These are phyloP conservation scores for Fraxinus angustifolia DNA, from an alignment of 305 asterid genomes.

Conservation along the genomic window DNA sequence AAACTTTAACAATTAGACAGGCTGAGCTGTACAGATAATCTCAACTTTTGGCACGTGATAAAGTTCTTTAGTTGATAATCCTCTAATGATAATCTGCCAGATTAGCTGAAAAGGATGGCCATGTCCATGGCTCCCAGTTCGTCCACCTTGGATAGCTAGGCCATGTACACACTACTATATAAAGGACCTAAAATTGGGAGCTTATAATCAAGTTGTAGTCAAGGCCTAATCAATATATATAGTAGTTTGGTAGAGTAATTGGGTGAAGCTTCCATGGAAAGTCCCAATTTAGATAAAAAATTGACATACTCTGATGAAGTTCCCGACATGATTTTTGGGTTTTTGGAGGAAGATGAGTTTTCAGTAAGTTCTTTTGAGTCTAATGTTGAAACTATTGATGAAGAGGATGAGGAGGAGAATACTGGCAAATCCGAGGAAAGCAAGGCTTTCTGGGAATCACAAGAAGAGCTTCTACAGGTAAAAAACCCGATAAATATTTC, in stretches of 20 bases:
- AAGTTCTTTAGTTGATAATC: not conserved
- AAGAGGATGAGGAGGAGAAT: constrained; percentile 15
- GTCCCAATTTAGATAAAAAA: not conserved
- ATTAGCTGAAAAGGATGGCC: not conserved
- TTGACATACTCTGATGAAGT: not conserved
- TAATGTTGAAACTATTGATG: not conserved
- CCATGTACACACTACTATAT: not conserved
- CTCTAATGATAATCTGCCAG: not conserved
- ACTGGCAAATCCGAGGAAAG: constrained; percentile 16
- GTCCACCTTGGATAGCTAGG: constrained; percentile 16
- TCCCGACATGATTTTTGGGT: constrained; percentile 30
- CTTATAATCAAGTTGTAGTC: not conserved
- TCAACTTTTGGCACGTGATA: not conserved
- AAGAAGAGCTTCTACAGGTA: constrained; percentile 32
- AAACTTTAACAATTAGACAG: not conserved
- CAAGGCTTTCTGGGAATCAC: constrained; percentile 33
- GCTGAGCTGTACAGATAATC: not conserved
- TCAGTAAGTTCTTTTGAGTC: constrained; percentile 11
- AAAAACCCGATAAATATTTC: not conserved
- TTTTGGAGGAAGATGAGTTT: constrained; percentile 32
- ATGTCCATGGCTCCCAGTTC: constrained; percentile 7
- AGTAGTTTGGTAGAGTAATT: not conserved
- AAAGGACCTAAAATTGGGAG: not conserved
- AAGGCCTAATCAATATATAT: not conserved
- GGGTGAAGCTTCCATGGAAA: not conserved